phyloP scores from a whole-genome alignment of 1,284 basidiomycete species.

The Tilletiopsis washingtonensis region DNA sequence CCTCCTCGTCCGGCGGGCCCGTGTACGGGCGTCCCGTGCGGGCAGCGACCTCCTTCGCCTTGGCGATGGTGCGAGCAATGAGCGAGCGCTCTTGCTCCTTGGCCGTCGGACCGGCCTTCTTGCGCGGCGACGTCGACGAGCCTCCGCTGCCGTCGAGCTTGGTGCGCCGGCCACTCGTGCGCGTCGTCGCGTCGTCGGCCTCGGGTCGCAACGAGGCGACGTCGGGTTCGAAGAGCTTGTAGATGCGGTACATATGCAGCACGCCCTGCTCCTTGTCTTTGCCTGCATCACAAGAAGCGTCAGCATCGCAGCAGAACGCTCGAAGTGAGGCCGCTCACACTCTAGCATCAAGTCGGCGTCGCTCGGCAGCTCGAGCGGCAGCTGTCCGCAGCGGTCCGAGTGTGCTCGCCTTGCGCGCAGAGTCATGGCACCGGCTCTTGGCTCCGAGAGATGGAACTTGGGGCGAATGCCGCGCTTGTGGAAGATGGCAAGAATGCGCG shows the following conservation, averaged over 20 bases:
- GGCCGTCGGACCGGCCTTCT: not conserved
- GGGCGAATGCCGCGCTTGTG: conserved; percentile 62
- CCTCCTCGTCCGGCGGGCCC: conserved; percentile 31
- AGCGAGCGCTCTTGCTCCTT: conserved; percentile 50
- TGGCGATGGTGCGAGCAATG: conserved; percentile 14
- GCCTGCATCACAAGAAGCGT: too few relatives aligned
- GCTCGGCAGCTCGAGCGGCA: conserved; percentile 56
- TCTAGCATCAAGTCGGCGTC: conserved; percentile 78
- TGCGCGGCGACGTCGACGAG: conserved; percentile 8
- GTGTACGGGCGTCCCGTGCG: conserved; percentile 20
- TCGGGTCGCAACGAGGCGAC: conserved; percentile 54
- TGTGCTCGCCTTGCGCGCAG: conserved; percentile 67
- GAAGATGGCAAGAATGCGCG: conserved; percentile 69
- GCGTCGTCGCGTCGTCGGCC: conserved; percentile 49
- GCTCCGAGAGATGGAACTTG: conserved; percentile 80
- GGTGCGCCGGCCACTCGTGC: conserved; percentile 47
- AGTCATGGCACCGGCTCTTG: conserved; percentile 11
- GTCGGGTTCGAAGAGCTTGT: conserved; percentile 61
- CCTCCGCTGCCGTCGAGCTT: conserved; percentile 32
- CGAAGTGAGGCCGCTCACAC: too few relatives aligned
- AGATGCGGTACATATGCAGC: conserved; percentile 71
- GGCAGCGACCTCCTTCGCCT: conserved; percentile 26
- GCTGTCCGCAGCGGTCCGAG: conserved; percentile 63
- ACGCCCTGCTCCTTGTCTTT: conserved; percentile 92
- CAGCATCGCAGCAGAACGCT: too few relatives aligned